phyloP scores from a whole-genome alignment of 2,329 filamentous ascomycete species.

The Ophiocordyceps camponoti-floridani region DNA sequence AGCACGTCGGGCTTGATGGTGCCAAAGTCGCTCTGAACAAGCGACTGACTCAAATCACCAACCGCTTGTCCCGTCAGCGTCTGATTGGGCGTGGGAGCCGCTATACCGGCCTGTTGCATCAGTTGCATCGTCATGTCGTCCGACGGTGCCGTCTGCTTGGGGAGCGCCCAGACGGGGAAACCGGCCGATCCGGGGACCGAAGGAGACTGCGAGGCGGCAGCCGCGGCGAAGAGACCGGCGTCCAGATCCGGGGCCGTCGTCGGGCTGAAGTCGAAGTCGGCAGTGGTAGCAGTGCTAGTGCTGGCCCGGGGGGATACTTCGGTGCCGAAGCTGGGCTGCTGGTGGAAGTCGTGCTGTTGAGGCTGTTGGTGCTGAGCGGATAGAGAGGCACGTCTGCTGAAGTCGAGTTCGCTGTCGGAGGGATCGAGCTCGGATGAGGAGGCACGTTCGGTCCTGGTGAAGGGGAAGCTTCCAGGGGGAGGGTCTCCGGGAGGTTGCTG shows the following conservation, averaged over 20 bases:
- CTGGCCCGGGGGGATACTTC: slow-evolving; percentile 13
- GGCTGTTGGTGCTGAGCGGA: not conserved
- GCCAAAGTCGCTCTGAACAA: slow-evolving; percentile 33
- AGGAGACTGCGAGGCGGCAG: slow-evolving; percentile 13
- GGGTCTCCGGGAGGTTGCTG: too few species aligned
- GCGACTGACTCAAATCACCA: slow-evolving; percentile 25
- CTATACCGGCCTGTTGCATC: slow-evolving; percentile 21
- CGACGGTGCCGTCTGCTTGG: slow-evolving; percentile 5
- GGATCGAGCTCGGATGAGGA: slow-evolving; percentile 35
- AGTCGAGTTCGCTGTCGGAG: slow-evolving; percentile 29
- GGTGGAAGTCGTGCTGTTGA: slow-evolving; percentile 23
- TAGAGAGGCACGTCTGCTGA: not conserved
- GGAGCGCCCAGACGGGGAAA: slow-evolving; percentile 14
- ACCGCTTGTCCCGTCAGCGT: not conserved
- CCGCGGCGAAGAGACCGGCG: slow-evolving; percentile 12
- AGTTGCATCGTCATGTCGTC: slow-evolving; percentile 19
- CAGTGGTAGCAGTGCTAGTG: slow-evolving; percentile 14
- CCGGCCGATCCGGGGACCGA: slow-evolving; percentile 8
- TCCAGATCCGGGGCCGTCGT: slow-evolving; percentile 16
- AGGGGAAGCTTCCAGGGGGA: not conserved
- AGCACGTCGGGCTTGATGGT: slow-evolving; percentile 38
- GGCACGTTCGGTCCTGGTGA: not conserved
- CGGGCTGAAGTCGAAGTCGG: slow-evolving; percentile 18
- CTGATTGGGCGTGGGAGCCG: slow-evolving; percentile 12
- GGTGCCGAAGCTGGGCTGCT: slow-evolving; percentile 31